A percentile compares a stretch with the other conserved stretches of the same genome.
Evolutionary conservation across 140 eudicot genomes (phyloP).

Genomic region (Bidens hawaiensis): DNA sequence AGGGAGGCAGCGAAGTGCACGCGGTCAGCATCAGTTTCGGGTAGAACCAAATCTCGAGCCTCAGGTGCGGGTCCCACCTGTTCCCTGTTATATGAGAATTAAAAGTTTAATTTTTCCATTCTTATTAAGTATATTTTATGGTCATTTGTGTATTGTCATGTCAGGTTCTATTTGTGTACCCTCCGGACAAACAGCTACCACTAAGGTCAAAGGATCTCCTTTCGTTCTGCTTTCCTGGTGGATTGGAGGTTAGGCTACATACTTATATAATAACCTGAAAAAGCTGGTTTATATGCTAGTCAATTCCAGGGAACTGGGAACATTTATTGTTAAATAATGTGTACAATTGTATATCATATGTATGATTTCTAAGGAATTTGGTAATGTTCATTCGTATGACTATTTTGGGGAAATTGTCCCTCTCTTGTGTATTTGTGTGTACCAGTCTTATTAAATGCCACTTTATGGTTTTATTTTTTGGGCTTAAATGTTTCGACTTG

Average conservation of each 20-base stretch:
- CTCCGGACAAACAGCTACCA: conserved; percentile 91
- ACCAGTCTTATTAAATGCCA: conserved; percentile 7
- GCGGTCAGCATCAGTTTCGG: conserved; percentile 76
- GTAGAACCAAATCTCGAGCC: conserved; percentile 94
- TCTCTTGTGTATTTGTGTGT: conserved; percentile 3
- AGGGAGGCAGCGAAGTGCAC: conserved; percentile 69
- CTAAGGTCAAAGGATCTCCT: conserved; percentile 87
- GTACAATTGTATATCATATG: neutral
- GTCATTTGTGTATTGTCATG: conserved; percentile 15
- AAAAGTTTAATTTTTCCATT: neutral
- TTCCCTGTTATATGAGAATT: neutral
- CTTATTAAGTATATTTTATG: conserved; percentile 3
- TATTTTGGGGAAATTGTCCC: neutral
- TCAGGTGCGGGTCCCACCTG: conserved; percentile 49
- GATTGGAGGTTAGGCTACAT: conserved; percentile 66
- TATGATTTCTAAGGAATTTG: neutral
- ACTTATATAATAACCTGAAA: neutral
- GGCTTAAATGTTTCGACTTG: conserved; percentile 1
- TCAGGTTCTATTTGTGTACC: conserved; percentile 94
- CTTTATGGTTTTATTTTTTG: conserved; percentile 12
- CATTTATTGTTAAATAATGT: neutral
- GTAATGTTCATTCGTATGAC: neutral
- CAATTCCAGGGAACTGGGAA: neutral
- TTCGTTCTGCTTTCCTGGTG: conserved; percentile 98
- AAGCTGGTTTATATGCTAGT: neutral